Percentiles rank a stretch among this genome's conserved stretches.
Conservation (phyloP, 805 yeast genomes). For the Saccharomycopsis olivae region DNA sequence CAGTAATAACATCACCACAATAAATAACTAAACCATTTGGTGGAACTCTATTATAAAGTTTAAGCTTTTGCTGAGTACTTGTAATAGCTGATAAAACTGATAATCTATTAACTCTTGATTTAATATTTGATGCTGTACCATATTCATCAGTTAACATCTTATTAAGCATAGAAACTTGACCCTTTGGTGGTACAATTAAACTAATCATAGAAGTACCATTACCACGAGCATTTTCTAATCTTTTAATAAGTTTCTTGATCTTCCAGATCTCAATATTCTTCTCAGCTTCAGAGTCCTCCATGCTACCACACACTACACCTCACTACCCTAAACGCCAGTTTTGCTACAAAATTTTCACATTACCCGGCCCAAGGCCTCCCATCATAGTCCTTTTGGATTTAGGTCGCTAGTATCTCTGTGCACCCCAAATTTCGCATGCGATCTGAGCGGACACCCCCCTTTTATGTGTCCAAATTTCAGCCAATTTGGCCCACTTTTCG, state of each 20-base stretch:
- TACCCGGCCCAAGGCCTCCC: too few relatives aligned
- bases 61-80: constrained; percentile 93
- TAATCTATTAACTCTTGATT: constrained; percentile 92
- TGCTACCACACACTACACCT: too few relatives aligned
- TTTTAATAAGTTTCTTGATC: constrained; percentile 86
- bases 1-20: constrained; percentile 97
- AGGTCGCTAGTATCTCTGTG: too few relatives aligned
- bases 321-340: too few relatives aligned
- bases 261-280: constrained; percentile 98
- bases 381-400: too few relatives aligned
- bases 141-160: constrained; percentile 96
- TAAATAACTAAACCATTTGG: constrained; percentile 90
- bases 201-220: constrained; percentile 99
- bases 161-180: constrained; percentile 79
- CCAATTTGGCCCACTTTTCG: too few relatives aligned
- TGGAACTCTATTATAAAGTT: constrained; percentile 82
- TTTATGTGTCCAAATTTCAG: too few relatives aligned
- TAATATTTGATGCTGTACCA: constrained; percentile 97
- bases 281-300: constrained; percentile 65
- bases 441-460: too few relatives aligned
- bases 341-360: too few relatives aligned
- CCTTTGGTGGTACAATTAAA: constrained; percentile 88
- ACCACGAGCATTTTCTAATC: constrained; percentile 87
- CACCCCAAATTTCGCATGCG: too few relatives aligned
- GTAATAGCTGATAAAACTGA: constrained; percentile 96